Evolutionary conservation across 306 rosid species (phyloP).

Genomic region (Sindora glabra): DNA sequence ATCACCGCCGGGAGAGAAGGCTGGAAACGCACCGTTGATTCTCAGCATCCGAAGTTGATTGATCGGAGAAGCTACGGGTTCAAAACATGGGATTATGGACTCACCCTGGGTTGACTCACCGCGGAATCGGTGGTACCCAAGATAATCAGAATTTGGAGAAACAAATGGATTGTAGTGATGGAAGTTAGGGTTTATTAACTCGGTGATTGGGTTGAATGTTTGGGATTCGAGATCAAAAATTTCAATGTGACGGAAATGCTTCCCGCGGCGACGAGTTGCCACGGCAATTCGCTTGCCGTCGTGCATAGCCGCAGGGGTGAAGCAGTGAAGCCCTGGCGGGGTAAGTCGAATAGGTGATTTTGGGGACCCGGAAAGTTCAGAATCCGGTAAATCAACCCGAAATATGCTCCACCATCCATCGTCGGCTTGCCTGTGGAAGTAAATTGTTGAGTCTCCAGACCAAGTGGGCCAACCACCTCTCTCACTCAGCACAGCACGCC

Average conservation of each 20-base stretch:
- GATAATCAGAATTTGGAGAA: conserved; percentile 34
- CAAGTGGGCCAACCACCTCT: conserved; percentile 94
- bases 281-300: conserved; percentile 47
- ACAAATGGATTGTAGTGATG: conserved; percentile 88
- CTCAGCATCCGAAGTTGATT: conserved; percentile 36
- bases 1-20: conserved; percentile 48
- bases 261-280: conserved; percentile 55
- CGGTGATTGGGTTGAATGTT: conserved; percentile 41
- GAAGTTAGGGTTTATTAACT: conserved; percentile 34
- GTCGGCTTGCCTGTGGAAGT: conserved; percentile 54
- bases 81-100: conserved; percentile 42
- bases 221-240: conserved; percentile 33
- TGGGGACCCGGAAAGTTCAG: neutral
- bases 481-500: conserved; percentile 28
- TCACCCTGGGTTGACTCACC: conserved; percentile 54
- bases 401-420: conserved; percentile 93
- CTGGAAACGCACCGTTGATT: conserved; percentile 54
- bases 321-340: conserved; percentile 70
- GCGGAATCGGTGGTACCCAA: conserved; percentile 82
- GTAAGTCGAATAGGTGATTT: conserved; percentile 41
- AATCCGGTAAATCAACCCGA: conserved; percentile 27
- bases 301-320: conserved; percentile 70
- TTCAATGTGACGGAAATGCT: conserved; percentile 58
- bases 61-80: conserved; percentile 41
- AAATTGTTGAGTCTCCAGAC: conserved; percentile 52